Evolutionary conservation across 495 filamentous ascomycete species (phyloP), one percentile per base, ranked within the genome.

Genomic region (Annulohypoxylon maeteangense): DNA sequence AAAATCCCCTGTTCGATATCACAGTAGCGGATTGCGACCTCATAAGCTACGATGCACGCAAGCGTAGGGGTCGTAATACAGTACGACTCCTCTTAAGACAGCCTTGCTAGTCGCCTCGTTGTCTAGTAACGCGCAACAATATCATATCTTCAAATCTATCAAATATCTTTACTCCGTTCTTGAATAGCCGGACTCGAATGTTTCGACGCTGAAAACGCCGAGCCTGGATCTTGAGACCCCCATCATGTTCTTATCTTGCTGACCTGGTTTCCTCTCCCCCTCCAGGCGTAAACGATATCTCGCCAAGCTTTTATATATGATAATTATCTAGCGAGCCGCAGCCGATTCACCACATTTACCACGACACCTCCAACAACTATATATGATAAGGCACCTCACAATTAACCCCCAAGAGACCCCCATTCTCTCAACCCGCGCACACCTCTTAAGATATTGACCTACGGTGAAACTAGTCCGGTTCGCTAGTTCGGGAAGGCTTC

Each of bases 271-370:
- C 16, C 22, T 53, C 29, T 27, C 14, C 48, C 25, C 7, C 31
- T 23, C 29, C 12, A 23, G 44, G 36, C 12, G 11, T 34, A 68
- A 40, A 54, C 62, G 65, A 69, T 73, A 73, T 73, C 70, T 69
- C 65, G 70, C 70, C 70, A 73, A 73, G 70, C 70, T 44, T 59
- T 61, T 40, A 58, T 69, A 69, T 69, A 73, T 69, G 27, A 51
- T 5, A 66, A 66, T 32, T 48, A 58, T 68, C 61, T 56, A 69
- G 50, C 62, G 65, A 73, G 62, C 70, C 62, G 65, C 70, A 59
- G 54, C 14, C 32, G 18, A 56, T 64, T 44, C 59, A 40, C 8
- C n/a, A 38, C 8, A 44, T 64, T 44, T 53, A 40, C 8, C n/a
- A 31, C 8, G 23, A 44, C 32, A 6, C 23, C 65, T 72, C 59